Evolutionary conservation across 192 early-diverging fungal genomes (phyloP), one percentile per base, ranked within the genome.

Genomic region (Jimgerdemannia flammicorona): DNA sequence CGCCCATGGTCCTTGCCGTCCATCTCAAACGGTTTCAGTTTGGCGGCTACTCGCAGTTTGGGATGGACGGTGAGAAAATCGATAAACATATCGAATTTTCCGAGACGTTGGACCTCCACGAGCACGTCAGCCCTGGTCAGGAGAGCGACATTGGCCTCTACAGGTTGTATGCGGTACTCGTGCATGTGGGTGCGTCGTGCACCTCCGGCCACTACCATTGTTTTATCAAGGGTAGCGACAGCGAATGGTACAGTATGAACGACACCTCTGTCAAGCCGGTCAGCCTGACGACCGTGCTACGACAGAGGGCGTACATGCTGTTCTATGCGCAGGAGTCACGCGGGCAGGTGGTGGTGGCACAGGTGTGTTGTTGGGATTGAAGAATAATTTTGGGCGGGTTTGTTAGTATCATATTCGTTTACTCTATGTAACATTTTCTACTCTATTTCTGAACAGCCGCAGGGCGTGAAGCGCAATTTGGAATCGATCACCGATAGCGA

Each of bases 11-110:
- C 40, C 75, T 97, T 43, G 89, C 84, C 7, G 72, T 97, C 39
- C 96, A 97, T 67, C 82, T 97, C 42, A 97, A 97, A 82, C 86
- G 96, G 14, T 97, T 97, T 77, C 90, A 88, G 54, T 92, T 83
- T 71, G 81, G 79, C 3, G 75, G 78, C 40, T 29, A 29, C 29
- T 1, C 29, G 0, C 29, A 29, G 29, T 29, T 1, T 29, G 75
- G 80, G 40, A 63, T 59, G 6, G 90, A 89, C 59, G 84, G 86
- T 20, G 74, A 78, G n/a, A 97, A 97, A 83, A 89, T 95, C 66
- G 84, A 72, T 67, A 85, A 85, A 65, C 83, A 81, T 44, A 80
- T 96, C 64, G 76, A 78, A 49, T 96, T 92, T 72, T 85, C 87
- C 2, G 83, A 89, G 40, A 74, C 66, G 2, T 81, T 97, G 43